phyloP scores from a whole-genome alignment of 805 yeast species.

The Ogataea nonfermentans region DNA sequence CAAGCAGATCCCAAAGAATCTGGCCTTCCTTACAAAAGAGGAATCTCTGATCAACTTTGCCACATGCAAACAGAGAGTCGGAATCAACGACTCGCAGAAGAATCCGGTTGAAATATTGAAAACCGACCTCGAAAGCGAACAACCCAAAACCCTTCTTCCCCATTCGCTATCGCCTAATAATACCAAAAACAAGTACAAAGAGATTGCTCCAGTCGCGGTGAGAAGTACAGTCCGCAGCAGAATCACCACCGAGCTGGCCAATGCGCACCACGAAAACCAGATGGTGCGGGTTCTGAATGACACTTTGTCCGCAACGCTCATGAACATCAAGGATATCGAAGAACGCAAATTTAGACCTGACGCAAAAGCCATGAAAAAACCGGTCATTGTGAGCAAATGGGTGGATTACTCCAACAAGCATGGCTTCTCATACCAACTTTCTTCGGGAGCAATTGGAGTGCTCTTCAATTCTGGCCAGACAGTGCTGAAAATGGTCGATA shows the following conservation, averaged over 20 bases:
- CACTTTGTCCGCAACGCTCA: conserved; percentile 28
- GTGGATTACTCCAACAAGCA: conserved; percentile 95
- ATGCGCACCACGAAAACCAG: conserved; percentile 29
- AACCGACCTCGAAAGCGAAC: conserved; percentile 67
- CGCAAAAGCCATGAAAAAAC: conserved; percentile 39
- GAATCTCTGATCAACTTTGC: conserved; percentile 69
- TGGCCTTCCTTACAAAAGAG: conserved; percentile 50
- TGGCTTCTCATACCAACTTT: conserved; percentile 90
- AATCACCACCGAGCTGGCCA: conserved; percentile 29
- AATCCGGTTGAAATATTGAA: conserved; percentile 69
- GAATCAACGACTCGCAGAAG: conserved; percentile 45
- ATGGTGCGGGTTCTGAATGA: conserved; percentile 29
- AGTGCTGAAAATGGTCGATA: conserved; percentile 65
- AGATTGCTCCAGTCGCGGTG: conserved; percentile 40
- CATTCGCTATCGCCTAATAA: conserved; percentile 91
- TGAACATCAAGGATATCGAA: conserved; percentile 29
- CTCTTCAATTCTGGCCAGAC: conserved; percentile 83
- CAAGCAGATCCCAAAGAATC: conserved; percentile 57
- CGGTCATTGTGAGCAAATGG: conserved; percentile 88
- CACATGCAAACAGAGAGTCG: conserved; percentile 61
- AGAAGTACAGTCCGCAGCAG: conserved; percentile 27
- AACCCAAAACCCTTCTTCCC: conserved; percentile 71
- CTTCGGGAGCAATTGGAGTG: conserved; percentile 88
- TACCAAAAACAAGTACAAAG: conserved; percentile 82
- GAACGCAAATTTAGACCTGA: conserved; percentile 17